phyloP scores from a whole-genome alignment of 2,329 filamentous ascomycete species.

The Apiospora kogelbergensis region DNA sequence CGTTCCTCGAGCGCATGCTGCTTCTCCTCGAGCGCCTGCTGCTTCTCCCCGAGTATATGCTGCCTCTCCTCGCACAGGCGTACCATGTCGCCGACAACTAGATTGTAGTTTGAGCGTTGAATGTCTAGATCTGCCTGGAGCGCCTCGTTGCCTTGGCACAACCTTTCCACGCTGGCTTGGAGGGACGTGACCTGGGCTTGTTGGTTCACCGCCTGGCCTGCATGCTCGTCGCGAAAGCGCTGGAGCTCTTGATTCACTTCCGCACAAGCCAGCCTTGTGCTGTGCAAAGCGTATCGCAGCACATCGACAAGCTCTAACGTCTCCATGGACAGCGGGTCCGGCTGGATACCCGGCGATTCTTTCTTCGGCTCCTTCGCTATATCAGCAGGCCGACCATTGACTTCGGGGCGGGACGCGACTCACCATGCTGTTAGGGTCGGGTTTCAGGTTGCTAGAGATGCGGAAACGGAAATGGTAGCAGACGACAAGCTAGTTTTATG shows the following conservation, averaged over 20 bases:
- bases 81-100: background rate
- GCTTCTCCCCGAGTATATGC: background rate
- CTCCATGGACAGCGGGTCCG: no score
- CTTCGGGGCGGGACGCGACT: no score
- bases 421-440: no score
- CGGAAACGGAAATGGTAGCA: no score
- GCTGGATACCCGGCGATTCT: no score
- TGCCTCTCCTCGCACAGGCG: no score
- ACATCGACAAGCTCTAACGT: no score
- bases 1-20: background rate
- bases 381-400: no score
- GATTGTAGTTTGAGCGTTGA: background rate
- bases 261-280: background rate
- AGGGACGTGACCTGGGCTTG: background rate
- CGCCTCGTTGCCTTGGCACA: no score
- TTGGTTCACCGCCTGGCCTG: background rate
- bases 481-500: no score
- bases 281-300: background rate
- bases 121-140: background rate
- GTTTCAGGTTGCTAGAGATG: no score
- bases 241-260: background rate
- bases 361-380: no score
- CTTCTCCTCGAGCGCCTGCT: background rate
- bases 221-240: background rate
- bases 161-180: background rate